A percentile compares a stretch with the other conserved stretches of the same genome.
Evolutionary conservation across 2,329 filamentous ascomycete species (phyloP).

Genomic region (Pseudophaeomoniella oleicola): DNA sequence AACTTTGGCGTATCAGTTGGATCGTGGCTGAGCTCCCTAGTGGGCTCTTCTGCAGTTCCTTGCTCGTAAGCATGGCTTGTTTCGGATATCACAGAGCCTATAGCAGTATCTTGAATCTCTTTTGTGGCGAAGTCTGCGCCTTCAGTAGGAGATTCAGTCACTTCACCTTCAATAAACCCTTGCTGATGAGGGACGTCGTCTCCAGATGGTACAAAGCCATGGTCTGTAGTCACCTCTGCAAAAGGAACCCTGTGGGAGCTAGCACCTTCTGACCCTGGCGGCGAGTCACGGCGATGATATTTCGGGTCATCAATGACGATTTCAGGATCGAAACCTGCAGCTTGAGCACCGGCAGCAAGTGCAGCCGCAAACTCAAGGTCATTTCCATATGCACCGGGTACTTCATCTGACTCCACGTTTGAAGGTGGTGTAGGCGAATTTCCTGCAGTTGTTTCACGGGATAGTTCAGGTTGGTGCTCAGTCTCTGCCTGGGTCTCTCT

Average conservation of each 20-base stretch:
- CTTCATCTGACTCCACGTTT: background rate
- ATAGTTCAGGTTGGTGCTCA: background rate
- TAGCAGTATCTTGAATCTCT: conserved; percentile 9
- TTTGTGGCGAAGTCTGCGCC: conserved; percentile 9
- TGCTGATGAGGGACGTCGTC: conserved; percentile 28
- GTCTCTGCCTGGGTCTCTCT: background rate
- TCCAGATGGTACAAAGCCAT: conserved; percentile 15
- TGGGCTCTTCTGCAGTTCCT: background rate
- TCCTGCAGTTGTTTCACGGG: background rate
- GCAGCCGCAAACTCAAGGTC: conserved; percentile 58
- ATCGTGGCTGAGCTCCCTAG: no score
- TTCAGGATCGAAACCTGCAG: conserved; percentile 56
- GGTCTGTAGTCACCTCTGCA: conserved; percentile 32
- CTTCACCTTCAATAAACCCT: conserved; percentile 7
- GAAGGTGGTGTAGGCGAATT: background rate
- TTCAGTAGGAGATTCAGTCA: conserved; percentile 4
- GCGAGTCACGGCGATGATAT: conserved; percentile 50
- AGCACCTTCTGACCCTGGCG: conserved; percentile 45
- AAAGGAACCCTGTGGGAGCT: conserved; percentile 35
- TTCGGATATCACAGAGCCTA: background rate
- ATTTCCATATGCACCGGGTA: conserved; percentile 18
- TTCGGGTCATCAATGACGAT: conserved; percentile 53
- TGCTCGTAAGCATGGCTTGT: background rate
- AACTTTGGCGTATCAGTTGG: background rate
- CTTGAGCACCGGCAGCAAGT: conserved; percentile 51